These are phyloP conservation scores for Acanthamoeba divionensis DNA, from an alignment of 208 protist species.

Conservation along the genomic window DNA sequence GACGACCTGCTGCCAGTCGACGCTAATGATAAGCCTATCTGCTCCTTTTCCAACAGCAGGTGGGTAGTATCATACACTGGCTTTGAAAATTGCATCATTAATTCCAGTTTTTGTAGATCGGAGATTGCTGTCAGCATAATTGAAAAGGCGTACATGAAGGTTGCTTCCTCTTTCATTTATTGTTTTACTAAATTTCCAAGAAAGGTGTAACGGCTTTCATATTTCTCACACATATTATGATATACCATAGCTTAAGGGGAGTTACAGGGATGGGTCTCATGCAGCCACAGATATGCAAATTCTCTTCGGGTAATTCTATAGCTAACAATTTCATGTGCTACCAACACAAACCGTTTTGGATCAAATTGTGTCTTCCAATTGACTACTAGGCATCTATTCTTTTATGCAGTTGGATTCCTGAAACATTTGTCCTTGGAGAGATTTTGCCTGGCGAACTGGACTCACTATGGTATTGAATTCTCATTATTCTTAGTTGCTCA, in stretches of 20 bases:
- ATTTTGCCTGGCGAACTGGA: no score
- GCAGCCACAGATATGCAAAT: slow-evolving; percentile 32
- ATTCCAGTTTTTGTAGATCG: not conserved
- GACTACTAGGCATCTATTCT: no score
- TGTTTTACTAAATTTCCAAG: no score
- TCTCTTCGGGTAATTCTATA: slow-evolving; percentile 12
- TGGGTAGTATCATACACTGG: not conserved
- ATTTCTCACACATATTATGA: no score
- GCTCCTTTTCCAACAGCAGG: slow-evolving; percentile 40
- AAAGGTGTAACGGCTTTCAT: not conserved
- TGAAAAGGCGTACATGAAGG: slow-evolving; percentile 50
- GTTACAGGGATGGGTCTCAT: slow-evolving; percentile 21
- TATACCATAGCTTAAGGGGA: slow-evolving; percentile 2
- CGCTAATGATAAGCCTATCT: not conserved
- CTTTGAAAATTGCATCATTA: not conserved
- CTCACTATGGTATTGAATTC: no score
- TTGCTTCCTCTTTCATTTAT: not conserved
- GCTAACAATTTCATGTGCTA: no score
- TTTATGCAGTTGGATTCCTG: no score
- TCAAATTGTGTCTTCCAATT: no score
- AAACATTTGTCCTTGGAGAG: no score
- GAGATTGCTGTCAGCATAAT: not conserved
- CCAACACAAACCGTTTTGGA: no score
- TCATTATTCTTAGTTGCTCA: no score
- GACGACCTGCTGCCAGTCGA: slow-evolving; percentile 39